phyloP scores from a whole-genome alignment of 768 basidiomycete species.

The Hypholoma sublateritium region DNA sequence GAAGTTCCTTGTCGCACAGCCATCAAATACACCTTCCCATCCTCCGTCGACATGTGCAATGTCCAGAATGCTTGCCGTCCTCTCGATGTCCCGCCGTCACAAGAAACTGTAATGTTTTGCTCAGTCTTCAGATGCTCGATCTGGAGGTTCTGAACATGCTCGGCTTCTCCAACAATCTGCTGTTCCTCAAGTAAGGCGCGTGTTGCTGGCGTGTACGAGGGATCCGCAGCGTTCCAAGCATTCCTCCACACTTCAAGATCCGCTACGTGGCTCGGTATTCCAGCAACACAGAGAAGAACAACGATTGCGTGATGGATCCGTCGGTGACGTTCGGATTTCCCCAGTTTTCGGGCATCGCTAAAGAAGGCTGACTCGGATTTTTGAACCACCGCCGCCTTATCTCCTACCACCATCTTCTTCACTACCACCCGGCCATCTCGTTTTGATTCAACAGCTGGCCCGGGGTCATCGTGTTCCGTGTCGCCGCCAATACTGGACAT shows the following conservation, averaged over 20 bases:
- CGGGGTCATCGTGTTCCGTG: no score
- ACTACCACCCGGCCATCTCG: not conserved
- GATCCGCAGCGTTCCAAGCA: constrained; percentile 5
- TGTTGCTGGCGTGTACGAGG: constrained; percentile 9
- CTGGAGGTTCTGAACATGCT: constrained; percentile 8
- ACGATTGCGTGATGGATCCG: constrained; percentile 13
- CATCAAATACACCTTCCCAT: constrained; percentile 25
- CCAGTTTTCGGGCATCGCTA: constrained; percentile 7
- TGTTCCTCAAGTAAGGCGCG: constrained; percentile 13
- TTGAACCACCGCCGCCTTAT: not conserved
- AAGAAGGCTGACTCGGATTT: not conserved
- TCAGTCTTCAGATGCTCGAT: constrained; percentile 10
- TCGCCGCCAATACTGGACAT: no score
- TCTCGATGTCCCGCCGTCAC: constrained; percentile 15
- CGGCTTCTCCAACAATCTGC: constrained; percentile 17
- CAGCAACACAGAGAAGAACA: constrained; percentile 14
- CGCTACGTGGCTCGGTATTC: constrained; percentile 13
- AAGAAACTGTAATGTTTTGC: constrained; percentile 20
- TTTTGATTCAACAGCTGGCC: not conserved
- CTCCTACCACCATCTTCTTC: not conserved
- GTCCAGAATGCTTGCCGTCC: constrained; percentile 27
- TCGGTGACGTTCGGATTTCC: constrained; percentile 4
- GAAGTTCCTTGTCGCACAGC: constrained; percentile 23
- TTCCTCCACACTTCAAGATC: constrained; percentile 13
- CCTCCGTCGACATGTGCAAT: constrained; percentile 28